Evolutionary conservation across 441 rosid genomes (phyloP).

Genomic region (Pelargonium citronellum): DNA sequence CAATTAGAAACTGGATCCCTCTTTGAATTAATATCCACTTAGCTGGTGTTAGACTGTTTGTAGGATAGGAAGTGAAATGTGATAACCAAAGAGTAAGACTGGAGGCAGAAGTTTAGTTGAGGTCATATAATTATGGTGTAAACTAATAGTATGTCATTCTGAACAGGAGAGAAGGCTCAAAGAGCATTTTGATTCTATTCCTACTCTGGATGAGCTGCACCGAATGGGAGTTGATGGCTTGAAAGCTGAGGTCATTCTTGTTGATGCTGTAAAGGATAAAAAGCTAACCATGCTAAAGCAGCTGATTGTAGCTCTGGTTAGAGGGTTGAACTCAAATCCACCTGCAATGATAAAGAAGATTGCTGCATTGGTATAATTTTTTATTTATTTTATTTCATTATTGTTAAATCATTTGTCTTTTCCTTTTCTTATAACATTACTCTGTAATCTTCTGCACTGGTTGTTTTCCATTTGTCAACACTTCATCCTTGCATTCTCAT

Average conservation of each 20-base stretch:
- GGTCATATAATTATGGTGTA: constrained; percentile 11
- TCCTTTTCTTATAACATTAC: neutral
- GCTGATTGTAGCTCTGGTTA: constrained; percentile 67
- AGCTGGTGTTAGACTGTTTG: neutral
- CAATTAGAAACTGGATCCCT: neutral
- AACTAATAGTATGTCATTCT: constrained; percentile 11
- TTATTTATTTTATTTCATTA: constrained; percentile 12
- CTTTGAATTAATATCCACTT: too few species aligned
- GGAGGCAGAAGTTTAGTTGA: neutral
- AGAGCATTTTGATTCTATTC: constrained; percentile 66
- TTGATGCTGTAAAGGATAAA: constrained; percentile 80
- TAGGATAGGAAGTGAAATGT: constrained; percentile 4
- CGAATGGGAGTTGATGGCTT: constrained; percentile 69
- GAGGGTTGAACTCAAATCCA: constrained; percentile 85
- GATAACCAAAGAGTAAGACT: neutral
- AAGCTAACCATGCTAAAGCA: constrained; percentile 89
- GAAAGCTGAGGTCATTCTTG: constrained; percentile 82
- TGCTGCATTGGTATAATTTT: constrained; percentile 72
- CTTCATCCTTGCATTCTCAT: neutral
- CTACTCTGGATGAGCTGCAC: constrained; percentile 81
- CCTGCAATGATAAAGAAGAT: constrained; percentile 88
- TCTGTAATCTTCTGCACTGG: neutral
- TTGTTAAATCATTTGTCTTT: constrained; percentile 12
- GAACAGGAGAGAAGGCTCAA: constrained; percentile 81
- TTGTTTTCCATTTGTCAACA: neutral